Conservation (phyloP, 1,284 basidiomycete species). For the Apiotrichum domesticum region DNA sequence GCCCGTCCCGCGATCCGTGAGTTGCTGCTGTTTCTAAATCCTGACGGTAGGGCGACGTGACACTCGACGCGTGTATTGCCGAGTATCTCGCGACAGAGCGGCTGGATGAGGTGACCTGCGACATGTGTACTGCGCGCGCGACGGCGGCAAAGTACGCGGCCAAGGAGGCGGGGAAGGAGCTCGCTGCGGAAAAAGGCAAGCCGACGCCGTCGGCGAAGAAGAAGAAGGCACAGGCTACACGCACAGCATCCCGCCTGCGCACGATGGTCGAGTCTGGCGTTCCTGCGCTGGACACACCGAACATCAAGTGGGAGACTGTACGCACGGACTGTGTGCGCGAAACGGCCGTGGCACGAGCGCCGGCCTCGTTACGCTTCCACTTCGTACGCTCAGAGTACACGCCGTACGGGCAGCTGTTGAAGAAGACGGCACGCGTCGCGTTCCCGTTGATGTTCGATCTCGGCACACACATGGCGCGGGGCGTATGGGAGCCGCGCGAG, state of each 20-base stretch:
- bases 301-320: constrained; percentile 36
- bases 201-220: constrained; percentile 43
- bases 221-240: constrained; percentile 63
- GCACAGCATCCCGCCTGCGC: constrained; percentile 58
- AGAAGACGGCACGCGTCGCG: constrained; percentile 69
- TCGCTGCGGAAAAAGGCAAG: constrained; percentile 11
- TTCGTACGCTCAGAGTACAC: constrained; percentile 75
- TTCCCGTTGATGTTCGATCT: constrained; percentile 83
- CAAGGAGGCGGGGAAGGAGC: constrained; percentile 7
- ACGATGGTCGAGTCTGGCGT: constrained; percentile 53
- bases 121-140: constrained; percentile 46
- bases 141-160: constrained; percentile 41
- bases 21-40: constrained; percentile 10
- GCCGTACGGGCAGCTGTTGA: constrained; percentile 63
- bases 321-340: constrained; percentile 35
- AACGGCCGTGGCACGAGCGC: constrained; percentile 56
- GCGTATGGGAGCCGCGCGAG: constrained; percentile 35
- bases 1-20: constrained; percentile 37
- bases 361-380: constrained; percentile 72
- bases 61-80: constrained; percentile 45
- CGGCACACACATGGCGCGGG: constrained; percentile 56
- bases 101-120: constrained; percentile 49
- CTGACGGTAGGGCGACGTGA: constrained; percentile 38
- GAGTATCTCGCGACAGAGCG: constrained; percentile 49
- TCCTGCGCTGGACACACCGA: constrained; percentile 7